These are phyloP conservation scores for Podospora pseudopauciseta DNA, from an alignment of 495 filamentous ascomycete species.

Conservation along the genomic window DNA sequence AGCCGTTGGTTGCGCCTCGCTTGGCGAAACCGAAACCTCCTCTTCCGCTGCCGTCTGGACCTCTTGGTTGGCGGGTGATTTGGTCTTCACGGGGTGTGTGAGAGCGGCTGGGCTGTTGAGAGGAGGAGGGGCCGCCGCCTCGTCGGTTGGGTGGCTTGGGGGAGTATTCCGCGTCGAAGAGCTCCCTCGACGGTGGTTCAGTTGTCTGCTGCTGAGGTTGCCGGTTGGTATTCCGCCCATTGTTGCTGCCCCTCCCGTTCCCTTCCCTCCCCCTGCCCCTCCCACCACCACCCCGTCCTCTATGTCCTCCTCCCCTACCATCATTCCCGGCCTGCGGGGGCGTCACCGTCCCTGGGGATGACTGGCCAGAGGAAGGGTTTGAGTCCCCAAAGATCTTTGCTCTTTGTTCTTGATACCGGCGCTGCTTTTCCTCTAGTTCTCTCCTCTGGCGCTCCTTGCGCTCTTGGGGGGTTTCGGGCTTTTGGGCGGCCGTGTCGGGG, in stretches of 20 bases:
- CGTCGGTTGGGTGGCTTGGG: constrained; percentile 57
- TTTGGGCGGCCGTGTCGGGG: constrained; percentile 54
- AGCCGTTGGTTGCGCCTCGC: constrained; percentile 37
- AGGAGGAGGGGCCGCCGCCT: constrained; percentile 46
- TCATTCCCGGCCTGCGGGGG: constrained; percentile 51
- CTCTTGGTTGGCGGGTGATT: constrained; percentile 62
- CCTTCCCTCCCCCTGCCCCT: constrained; percentile 26
- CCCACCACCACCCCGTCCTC: constrained; percentile 22
- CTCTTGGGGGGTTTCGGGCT: constrained; percentile 66
- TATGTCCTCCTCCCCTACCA: constrained; percentile 29
- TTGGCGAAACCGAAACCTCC: constrained; percentile 62
- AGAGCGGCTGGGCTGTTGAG: constrained; percentile 42
- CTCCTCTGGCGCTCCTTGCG: constrained; percentile 65
- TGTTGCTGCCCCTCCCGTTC: constrained; percentile 20
- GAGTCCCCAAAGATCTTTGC: constrained; percentile 77
- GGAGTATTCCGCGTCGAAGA: constrained; percentile 73
- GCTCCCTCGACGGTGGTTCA: constrained; percentile 30
- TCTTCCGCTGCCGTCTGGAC: constrained; percentile 71
- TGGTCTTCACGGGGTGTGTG: constrained; percentile 47
- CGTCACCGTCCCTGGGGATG: constrained; percentile 54
- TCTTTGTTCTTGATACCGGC: constrained; percentile 78
- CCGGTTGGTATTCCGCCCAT: not conserved
- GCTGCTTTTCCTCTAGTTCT: constrained; percentile 82
- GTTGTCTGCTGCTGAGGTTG: constrained; percentile 28
- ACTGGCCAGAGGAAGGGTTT: constrained; percentile 47